Evolutionary conservation across 139 green algal genomes (phyloP).

Genomic region (Prasinococcaceae sp.): DNA sequence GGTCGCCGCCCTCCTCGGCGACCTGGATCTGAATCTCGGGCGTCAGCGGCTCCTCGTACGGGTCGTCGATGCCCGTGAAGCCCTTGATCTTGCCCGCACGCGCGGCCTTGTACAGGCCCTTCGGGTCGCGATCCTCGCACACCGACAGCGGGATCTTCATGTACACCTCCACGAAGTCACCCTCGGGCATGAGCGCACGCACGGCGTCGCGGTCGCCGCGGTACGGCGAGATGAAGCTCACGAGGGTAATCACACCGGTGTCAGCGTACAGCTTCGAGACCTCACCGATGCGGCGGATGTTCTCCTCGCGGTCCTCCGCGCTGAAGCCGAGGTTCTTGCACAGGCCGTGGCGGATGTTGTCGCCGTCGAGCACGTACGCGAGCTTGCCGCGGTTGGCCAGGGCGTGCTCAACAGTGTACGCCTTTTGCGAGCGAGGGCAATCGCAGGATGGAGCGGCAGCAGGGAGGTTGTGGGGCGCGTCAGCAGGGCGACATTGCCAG

Average conservation of each 20-base stretch:
- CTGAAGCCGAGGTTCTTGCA: constrained; percentile 86
- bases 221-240: constrained; percentile 91
- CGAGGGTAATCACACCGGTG: constrained; percentile 70
- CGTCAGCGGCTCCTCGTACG: constrained; percentile 71
- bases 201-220: constrained; percentile 47
- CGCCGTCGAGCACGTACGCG: constrained; percentile 74
- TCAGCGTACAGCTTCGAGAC: constrained; percentile 84
- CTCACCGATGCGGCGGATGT: constrained; percentile 86
- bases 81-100: constrained; percentile 76
- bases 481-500: too few species aligned
- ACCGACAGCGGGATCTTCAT: constrained; percentile 79
- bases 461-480: too few species aligned
- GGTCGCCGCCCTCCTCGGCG: constrained; percentile 31
- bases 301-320: constrained; percentile 66
- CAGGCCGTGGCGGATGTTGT: constrained; percentile 86
- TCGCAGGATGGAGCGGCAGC: too few species aligned
- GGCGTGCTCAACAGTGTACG: constrained; percentile 62
- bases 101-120: constrained; percentile 90
- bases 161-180: constrained; percentile 76
- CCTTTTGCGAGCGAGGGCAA: too few species aligned
- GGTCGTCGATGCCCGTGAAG: constrained; percentile 67
- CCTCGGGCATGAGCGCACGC: constrained; percentile 33
- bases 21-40: constrained; percentile 68
- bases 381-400: constrained; percentile 52
- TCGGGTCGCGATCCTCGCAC: constrained; percentile 83